phyloP scores from a whole-genome alignment of 2,329 filamentous ascomycete genomes.

The Pseudocercospora crystallina region DNA sequence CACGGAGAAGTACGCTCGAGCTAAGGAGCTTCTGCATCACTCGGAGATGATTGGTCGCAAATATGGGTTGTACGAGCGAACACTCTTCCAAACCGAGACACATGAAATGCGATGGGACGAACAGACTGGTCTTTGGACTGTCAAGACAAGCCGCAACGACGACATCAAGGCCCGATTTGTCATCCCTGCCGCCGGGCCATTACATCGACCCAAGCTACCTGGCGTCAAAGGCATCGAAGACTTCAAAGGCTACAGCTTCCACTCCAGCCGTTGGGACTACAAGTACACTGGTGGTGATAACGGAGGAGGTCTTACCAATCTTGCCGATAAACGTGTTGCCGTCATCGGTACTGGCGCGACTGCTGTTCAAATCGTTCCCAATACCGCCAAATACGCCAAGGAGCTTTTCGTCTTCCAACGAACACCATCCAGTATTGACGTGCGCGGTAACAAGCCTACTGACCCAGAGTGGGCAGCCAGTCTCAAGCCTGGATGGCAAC shows the following conservation, averaged over 20 bases:
- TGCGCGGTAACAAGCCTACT: conserved; percentile 39
- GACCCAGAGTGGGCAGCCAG: conserved; percentile 40
- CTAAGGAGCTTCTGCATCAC: conserved; percentile 43
- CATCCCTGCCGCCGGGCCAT: conserved; percentile 43
- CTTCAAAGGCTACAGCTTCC: conserved; percentile 44
- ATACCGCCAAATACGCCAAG: conserved; percentile 39
- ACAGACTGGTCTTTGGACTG: conserved; percentile 36
- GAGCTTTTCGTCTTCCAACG: conserved; percentile 45
- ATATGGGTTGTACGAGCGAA: conserved; percentile 37
- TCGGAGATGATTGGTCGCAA: conserved; percentile 22
- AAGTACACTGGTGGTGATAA: conserved; percentile 39
- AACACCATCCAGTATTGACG: conserved; percentile 39
- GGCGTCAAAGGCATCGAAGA: conserved; percentile 41
- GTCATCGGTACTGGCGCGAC: conserved; percentile 25
- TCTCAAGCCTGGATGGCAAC: conserved; percentile 50
- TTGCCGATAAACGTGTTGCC: conserved; percentile 25
- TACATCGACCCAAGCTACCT: conserved; percentile 46
- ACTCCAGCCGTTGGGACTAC: conserved; percentile 48
- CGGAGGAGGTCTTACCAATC: conserved; percentile 15
- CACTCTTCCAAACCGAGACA: conserved; percentile 39
- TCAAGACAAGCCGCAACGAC: conserved; percentile 23
- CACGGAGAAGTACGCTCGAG: conserved; percentile 36
- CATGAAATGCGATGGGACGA: conserved; percentile 21
- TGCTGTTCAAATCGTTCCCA: conserved; percentile 41
- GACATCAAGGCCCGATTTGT: conserved; percentile 42